These are phyloP conservation scores for Phytophthora aleatoria DNA, from an alignment of 352 stramenopile genomes.

Conservation along the genomic window DNA sequence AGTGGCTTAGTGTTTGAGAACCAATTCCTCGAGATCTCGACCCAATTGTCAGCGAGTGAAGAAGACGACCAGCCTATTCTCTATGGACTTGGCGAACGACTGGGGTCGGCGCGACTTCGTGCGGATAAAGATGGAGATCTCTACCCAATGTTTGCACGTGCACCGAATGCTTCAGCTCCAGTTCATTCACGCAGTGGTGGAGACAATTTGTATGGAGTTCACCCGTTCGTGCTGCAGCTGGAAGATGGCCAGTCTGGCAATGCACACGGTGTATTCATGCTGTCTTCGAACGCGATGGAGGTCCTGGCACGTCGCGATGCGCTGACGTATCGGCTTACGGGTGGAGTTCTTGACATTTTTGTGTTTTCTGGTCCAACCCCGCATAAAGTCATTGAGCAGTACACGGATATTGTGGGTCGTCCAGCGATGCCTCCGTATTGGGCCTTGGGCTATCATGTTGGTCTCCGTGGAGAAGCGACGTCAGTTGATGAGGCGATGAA, in stretches of 20 bases:
- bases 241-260: conserved; percentile 45
- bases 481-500: conserved; percentile 32
- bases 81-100: conserved; percentile 80
- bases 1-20: conserved; percentile 84
- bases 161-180: conserved; percentile 25
- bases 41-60: conserved; percentile 40
- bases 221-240: conserved; percentile 79
- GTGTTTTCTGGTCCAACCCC: conserved; percentile 72
- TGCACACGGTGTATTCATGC: conserved; percentile 79
- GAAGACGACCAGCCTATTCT: conserved; percentile 43
- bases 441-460: conserved; percentile 86
- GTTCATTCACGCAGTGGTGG: conserved; percentile 43
- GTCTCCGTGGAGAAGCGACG: conserved; percentile 32
- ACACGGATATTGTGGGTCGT: conserved; percentile 74
- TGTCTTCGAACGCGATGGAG: conserved; percentile 89
- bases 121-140: conserved; percentile 55
- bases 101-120: conserved; percentile 44
- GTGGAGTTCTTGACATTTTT: conserved; percentile 84
- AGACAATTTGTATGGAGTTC: conserved; percentile 81
- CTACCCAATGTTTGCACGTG: conserved; percentile 72
- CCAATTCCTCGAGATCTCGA: conserved; percentile 89
- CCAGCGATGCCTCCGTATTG: conserved; percentile 85
- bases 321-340: conserved; percentile 79
- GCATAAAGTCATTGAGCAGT: conserved; percentile 67
- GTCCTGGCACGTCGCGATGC: conserved; percentile 63